These are phyloP conservation scores for Dothidotthia symphoricarpi DNA, from an alignment of 2,329 filamentous ascomycete species.

Conservation along the genomic window DNA sequence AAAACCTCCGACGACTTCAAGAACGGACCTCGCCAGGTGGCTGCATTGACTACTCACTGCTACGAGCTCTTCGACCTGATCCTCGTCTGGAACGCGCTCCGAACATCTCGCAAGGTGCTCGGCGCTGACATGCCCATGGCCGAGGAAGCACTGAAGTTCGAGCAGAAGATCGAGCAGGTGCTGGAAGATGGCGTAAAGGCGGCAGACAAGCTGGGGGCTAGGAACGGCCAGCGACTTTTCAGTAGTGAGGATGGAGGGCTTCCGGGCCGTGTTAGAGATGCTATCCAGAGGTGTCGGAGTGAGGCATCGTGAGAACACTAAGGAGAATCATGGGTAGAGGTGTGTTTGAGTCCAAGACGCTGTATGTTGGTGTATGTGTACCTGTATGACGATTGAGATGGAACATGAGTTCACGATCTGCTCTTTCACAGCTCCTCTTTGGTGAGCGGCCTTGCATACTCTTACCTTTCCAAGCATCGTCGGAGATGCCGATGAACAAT, in stretches of 20 bases:
- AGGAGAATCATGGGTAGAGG: too few species aligned
- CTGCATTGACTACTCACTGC: conserved; percentile 6
- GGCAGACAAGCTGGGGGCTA: conserved; percentile 6
- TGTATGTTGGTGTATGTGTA: too few species aligned
- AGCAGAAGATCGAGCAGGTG: conserved; percentile 10
- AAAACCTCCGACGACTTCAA: conserved; percentile 12
- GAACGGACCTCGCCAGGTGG: not conserved
- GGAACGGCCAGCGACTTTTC: conserved; percentile 1
- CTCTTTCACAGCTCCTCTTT: too few species aligned
- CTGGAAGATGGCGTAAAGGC: conserved; percentile 6
- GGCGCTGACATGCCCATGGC: conserved; percentile 36
- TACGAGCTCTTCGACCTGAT: conserved; percentile 33
- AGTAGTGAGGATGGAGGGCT: not conserved
- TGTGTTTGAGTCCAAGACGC: too few species aligned
- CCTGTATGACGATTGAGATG: too few species aligned
- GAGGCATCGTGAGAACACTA: too few species aligned
- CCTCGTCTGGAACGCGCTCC: conserved; percentile 47
- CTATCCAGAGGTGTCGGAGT: too few species aligned
- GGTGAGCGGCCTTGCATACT: too few species aligned
- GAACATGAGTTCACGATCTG: too few species aligned
- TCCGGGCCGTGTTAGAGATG: too few species aligned
- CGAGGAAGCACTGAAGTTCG: conserved; percentile 18
- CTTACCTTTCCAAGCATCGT: too few species aligned
- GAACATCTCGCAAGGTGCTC: conserved; percentile 43
- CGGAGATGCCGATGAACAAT: too few species aligned